Base-by-base conservation (phyloP, 202 grass and related monocot species). In the Bolboschoenoplectus hybrid region DNA sequence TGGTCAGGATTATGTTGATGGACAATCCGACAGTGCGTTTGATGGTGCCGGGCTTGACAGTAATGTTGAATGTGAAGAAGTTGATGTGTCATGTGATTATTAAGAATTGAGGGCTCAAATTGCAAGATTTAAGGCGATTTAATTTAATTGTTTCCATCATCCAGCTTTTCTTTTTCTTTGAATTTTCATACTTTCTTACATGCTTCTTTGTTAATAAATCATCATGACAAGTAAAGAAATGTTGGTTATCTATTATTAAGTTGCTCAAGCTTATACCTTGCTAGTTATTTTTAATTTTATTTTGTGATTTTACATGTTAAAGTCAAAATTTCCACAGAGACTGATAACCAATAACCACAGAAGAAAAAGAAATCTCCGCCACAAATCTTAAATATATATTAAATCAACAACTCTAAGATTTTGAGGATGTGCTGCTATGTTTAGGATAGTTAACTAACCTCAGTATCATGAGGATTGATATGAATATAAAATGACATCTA, bases 51-150 rank as follows among this genome's bases (percentile, higher is more conserved):
- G 14, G 17, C 19, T 47, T 82, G 58, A 49, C n/a, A 65, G 34
- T 67, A 2, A 66, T n/a, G 58, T 35, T 34, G 26, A 82, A 6
- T 47, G 32, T 63, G 80, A 10, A 32, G 80, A 82, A 82, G 80
- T 46, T 47, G 56, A 46, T 2, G 78, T 45, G 4, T 45, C 56
- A 9, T 12, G 11, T 63, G 38, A 50, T 6, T 65, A 82, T 9
- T 82, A 67, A 82, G 7, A 80, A 57, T 43, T 43, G 40, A 80
- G 36, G 75, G 12, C 60, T 60, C 14, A 17, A 43, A 41, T 19
- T 9, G 53, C 6, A 11, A 80, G 53, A n/a, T 43, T 80, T 12
- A 57, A 38, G 34, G 52, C 7, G 2, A 12, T 10, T 58, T 43
- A 4, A 19, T 50, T 26, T 7, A 74, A 51, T 17, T 35, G 9